These are phyloP conservation scores for Tremellales sp. DNA, from an alignment of 1,284 basidiomycete genomes.

Conservation along the genomic window DNA sequence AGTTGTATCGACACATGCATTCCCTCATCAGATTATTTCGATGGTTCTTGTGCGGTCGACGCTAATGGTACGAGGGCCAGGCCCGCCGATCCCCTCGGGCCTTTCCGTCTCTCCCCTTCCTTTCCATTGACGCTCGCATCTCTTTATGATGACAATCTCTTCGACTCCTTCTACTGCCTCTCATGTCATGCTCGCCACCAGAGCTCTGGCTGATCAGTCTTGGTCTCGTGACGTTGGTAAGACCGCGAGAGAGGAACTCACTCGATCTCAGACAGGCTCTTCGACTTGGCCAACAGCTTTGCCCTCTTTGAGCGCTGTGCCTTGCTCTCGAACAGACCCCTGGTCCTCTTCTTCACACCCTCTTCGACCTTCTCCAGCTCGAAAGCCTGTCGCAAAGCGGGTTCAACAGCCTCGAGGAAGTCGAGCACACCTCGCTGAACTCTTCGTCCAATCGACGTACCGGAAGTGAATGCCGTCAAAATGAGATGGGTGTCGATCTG, in stretches of 20 bases:
- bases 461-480: neutral
- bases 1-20: constrained; percentile 7
- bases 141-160: too few relatives aligned
- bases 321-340: constrained; percentile 8
- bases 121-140: too few relatives aligned
- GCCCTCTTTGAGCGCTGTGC: neutral
- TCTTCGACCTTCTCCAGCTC: constrained; percentile 7
- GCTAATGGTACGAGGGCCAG: too few relatives aligned
- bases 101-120: too few relatives aligned
- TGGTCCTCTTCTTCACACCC: constrained; percentile 1
- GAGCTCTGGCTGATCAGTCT: too few relatives aligned
- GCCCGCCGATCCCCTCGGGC: too few relatives aligned
- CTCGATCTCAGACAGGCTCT: constrained; percentile 1
- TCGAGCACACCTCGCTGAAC: constrained; percentile 4
- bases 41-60: neutral
- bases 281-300: neutral
- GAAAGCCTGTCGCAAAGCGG: constrained; percentile 10
- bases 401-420: constrained; percentile 4
- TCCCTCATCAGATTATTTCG: neutral
- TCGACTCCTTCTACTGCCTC: too few relatives aligned
- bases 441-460: constrained; percentile 2
- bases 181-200: too few relatives aligned
- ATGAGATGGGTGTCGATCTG: neutral
- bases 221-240: too few relatives aligned
- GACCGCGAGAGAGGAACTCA: too few relatives aligned